Percentiles rank a stretch among this genome's conserved stretches.
phyloP scores from a whole-genome alignment of 2,329 filamentous ascomycete species.

The Sporothrix variecibatus region DNA sequence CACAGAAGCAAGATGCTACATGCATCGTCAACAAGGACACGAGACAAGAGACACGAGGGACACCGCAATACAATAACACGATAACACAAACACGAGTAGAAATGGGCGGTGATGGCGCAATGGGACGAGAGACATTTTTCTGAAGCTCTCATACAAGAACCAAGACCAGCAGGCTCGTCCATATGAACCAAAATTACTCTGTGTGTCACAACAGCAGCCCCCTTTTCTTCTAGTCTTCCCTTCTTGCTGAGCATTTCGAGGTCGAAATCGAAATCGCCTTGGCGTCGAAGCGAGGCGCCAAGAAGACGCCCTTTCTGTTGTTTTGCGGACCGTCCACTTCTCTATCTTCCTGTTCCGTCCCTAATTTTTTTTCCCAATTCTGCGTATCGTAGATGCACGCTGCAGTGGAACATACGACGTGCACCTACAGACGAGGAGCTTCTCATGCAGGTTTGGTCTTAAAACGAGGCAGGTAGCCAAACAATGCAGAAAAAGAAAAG shows the following conservation, averaged over 20 bases:
- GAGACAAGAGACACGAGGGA: neutral
- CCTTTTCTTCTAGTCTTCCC: neutral
- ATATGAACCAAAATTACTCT: neutral
- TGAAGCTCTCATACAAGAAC: neutral
- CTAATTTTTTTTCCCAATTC: neutral
- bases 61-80: neutral
- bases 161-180: neutral
- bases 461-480: neutral
- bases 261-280: neutral
- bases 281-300: neutral
- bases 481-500: neutral
- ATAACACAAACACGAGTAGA: neutral
- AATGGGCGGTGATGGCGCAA: slow-evolving; percentile 8
- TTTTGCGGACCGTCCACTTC: neutral
- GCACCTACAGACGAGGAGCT: neutral
- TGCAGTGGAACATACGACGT: neutral
- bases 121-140: neutral
- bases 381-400: neutral
- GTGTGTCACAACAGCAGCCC: slow-evolving; percentile 1
- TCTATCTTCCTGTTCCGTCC: neutral
- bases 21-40: neutral
- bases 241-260: neutral
- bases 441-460: too few species aligned
- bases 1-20: neutral
- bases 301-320: neutral